Evolutionary conservation across 2,329 filamentous ascomycete species (phyloP), one percentile per base, ranked within the genome.

Genomic region (Cordyceps tenuipes): DNA sequence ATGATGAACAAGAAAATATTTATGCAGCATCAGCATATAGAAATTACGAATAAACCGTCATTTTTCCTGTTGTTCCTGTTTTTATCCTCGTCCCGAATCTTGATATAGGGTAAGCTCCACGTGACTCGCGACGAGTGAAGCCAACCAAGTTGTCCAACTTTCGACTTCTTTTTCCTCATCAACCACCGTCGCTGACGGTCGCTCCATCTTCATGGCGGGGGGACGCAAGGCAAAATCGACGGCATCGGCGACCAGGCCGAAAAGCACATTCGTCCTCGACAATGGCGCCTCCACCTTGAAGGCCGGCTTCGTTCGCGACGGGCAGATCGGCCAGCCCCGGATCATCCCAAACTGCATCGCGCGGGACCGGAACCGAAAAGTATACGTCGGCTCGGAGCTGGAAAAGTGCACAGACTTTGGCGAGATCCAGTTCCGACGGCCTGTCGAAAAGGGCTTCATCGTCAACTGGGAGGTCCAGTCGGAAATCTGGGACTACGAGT

Each of bases 391-490:
- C 15, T 85, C 89, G 0, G 88, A 96, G 65, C 77, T 97, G 1
- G 83, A 86, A 9, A 81, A 84, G 61, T 95, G 93, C 72, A 86
- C 82, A 64, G 93, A 99, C 69, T 96, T 91, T 76, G 91, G 91
- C 64, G 93, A 97, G 71, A 84, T 95, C 21, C 82, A 84, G 9
- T 96, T 97, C 68, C 84, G 93, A 1, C 81, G 93, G 0, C 94
- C 94, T 0, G 89, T 97, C 1, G 94, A 99, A 73, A 95, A 92
- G 73, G 94, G 94, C 8, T 97, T 90, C 69, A 80, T 97, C 54
- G 92, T 97, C 63, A 97, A 93, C 70, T 99, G 94, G 94, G 94
- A 99, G 73, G 87, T 89, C 0, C 85, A 99, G 76, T 93, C 90
- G 73, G 92, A 94, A 69, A 90, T 99, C 56, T 99, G 94, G 94